These are phyloP conservation scores for Cudoniella acicularis DNA, from an alignment of 495 filamentous ascomycete species.

Conservation along the genomic window DNA sequence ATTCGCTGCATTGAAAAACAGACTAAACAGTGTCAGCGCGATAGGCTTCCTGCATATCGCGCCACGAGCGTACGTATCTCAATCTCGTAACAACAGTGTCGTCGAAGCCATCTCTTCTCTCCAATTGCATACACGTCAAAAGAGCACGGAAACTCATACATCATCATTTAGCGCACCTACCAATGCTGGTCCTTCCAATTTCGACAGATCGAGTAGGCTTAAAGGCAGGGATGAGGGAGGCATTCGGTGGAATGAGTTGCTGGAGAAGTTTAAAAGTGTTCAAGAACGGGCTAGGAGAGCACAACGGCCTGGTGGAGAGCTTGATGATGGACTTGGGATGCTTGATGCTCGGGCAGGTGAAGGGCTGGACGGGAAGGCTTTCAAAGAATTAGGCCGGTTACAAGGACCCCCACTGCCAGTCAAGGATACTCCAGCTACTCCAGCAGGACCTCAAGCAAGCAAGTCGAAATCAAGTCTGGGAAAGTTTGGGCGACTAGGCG, in stretches of 20 bases:
- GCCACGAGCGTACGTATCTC: slow-evolving; percentile 69
- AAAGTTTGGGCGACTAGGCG: slow-evolving; percentile 64
- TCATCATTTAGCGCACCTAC: slow-evolving; percentile 39
- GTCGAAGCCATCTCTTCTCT: slow-evolving; percentile 36
- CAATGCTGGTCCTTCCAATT: slow-evolving; percentile 45
- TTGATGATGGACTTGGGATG: slow-evolving; percentile 30
- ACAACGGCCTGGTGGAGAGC: slow-evolving; percentile 31
- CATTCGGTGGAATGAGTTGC: slow-evolving; percentile 87
- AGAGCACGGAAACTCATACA: slow-evolving; percentile 27
- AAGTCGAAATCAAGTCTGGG: slow-evolving; percentile 64
- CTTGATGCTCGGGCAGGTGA: slow-evolving; percentile 37
- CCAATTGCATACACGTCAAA: slow-evolving; percentile 25
- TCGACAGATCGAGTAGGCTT: slow-evolving; percentile 77
- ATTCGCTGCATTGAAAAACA: slow-evolving; percentile 95
- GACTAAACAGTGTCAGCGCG: slow-evolving; percentile 91
- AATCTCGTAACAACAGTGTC: slow-evolving; percentile 37
- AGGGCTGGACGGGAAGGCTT: slow-evolving; percentile 37
- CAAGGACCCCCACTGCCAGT: slow-evolving; percentile 34
- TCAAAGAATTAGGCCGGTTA: slow-evolving; percentile 35
- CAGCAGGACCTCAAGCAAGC: slow-evolving; percentile 34
- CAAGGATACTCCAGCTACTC: slow-evolving; percentile 37
- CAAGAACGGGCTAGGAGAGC: slow-evolving; percentile 70
- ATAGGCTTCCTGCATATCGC: slow-evolving; percentile 91
- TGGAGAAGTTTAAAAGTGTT: slow-evolving; percentile 91
- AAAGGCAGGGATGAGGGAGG: slow-evolving; percentile 79